phyloP scores from a whole-genome alignment of 1,284 basidiomycete genomes.

The Boletus albobrunnescens region DNA sequence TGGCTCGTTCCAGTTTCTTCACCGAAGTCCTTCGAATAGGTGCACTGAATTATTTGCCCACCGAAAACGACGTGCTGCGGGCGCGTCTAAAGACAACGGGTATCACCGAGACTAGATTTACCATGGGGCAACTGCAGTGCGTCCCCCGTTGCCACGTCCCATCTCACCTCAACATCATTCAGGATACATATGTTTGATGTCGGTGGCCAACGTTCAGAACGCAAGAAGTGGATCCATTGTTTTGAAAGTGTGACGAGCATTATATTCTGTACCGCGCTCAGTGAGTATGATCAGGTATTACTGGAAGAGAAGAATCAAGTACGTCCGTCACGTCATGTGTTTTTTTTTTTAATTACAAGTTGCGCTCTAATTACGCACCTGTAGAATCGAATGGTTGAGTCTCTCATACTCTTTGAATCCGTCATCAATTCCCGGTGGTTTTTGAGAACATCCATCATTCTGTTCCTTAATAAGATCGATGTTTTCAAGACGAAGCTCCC shows the following conservation, averaged over 20 bases:
- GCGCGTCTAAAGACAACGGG: constrained; percentile 91
- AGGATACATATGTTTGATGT: constrained; percentile 96
- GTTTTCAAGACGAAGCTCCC: constrained; percentile 93
- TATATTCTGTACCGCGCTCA: constrained; percentile 91
- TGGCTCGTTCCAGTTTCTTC: constrained; percentile 67
- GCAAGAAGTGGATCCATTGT: constrained; percentile 94
- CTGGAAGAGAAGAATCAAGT: constrained; percentile 79
- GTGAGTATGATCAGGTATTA: constrained; percentile 91
- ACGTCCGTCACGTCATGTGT: constrained; percentile 37
- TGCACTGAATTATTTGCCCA: constrained; percentile 76
- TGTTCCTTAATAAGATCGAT: constrained; percentile 95
- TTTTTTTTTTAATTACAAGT: too few species aligned
- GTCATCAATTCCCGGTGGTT: constrained; percentile 99
- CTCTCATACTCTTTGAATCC: constrained; percentile 88
- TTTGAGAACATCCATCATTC: constrained; percentile 85
- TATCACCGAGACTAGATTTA: constrained; percentile 61
- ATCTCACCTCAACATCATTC: constrained; percentile 19
- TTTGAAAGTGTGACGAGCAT: constrained; percentile 95
- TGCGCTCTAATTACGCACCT: not conserved
- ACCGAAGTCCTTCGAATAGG: constrained; percentile 81
- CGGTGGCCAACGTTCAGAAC: constrained; percentile 87
- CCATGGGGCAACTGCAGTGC: constrained; percentile 39
- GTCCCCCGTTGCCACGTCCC: constrained; percentile 50
- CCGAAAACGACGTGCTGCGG: constrained; percentile 84
- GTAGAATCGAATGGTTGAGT: constrained; percentile 95